These are phyloP conservation scores for Hydnomerulius pinastri DNA, from an alignment of 768 basidiomycete species.

Conservation along the genomic window DNA sequence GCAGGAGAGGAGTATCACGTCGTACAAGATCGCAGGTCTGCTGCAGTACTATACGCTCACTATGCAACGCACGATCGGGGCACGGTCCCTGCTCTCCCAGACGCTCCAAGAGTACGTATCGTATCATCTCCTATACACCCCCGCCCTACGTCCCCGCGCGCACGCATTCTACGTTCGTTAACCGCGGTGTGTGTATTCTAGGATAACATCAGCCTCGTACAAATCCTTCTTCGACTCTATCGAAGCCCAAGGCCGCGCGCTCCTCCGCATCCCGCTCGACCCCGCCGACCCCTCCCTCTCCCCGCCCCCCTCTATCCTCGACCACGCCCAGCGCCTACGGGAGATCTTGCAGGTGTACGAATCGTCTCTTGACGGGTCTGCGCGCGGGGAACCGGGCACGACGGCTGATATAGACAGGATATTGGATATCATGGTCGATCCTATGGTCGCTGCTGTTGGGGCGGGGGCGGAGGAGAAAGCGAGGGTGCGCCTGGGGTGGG, in stretches of 20 bases:
- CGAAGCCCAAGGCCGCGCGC: slow-evolving; percentile 75
- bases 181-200: slow-evolving; percentile 37
- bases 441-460: slow-evolving; percentile 63
- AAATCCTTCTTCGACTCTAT: slow-evolving; percentile 88
- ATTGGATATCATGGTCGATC: slow-evolving; percentile 83
- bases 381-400: neutral
- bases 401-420: slow-evolving; percentile 59
- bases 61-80: slow-evolving; percentile 90
- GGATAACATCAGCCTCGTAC: slow-evolving; percentile 80
- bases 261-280: slow-evolving; percentile 50
- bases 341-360: slow-evolving; percentile 91
- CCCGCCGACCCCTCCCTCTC: slow-evolving; percentile 67
- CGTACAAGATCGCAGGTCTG: slow-evolving; percentile 93
- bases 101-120: slow-evolving; percentile 79
- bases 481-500: slow-evolving; percentile 63
- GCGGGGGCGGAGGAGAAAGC: slow-evolving; percentile 73
- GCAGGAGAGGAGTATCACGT: slow-evolving; percentile 90
- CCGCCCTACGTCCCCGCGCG: too few relatives aligned
- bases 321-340: slow-evolving; percentile 79
- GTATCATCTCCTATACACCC: too few relatives aligned
- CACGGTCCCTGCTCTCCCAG: slow-evolving; percentile 72
- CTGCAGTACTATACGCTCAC: slow-evolving; percentile 92
- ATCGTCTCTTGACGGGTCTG: slow-evolving; percentile 68
- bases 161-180: too few relatives aligned
- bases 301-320: slow-evolving; percentile 78